A percentile compares a stretch with the other conserved stretches of the same genome.
phyloP scores from a whole-genome alignment of 2,329 filamentous ascomycete species.

The Hymenoscyphus linearis region DNA sequence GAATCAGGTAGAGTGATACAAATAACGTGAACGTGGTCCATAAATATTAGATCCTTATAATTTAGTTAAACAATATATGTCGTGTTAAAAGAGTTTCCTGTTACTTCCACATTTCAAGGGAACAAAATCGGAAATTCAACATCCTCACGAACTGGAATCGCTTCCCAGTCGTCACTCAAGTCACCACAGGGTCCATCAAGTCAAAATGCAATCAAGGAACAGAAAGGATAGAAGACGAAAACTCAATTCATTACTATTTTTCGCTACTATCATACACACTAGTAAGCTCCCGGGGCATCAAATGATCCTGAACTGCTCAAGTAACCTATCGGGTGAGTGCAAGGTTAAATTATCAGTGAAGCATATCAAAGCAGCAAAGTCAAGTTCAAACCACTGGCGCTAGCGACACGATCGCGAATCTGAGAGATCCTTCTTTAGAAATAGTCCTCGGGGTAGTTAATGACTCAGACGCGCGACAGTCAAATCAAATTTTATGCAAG shows the following conservation, averaged over 20 bases:
- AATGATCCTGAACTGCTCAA: background rate
- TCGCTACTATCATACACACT: slow-evolving; percentile 21
- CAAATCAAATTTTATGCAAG: slow-evolving; percentile 8
- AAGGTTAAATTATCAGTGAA: slow-evolving; percentile 7
- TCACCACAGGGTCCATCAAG: background rate
- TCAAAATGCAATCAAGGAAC: background rate
- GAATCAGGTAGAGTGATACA: no score
- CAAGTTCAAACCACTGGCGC: background rate
- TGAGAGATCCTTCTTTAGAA: slow-evolving; percentile 1
- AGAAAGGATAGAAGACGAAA: background rate
- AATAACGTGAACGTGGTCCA: no score
- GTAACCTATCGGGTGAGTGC: slow-evolving; percentile 15
- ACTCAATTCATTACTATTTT: slow-evolving; percentile 4
- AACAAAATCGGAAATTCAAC: no score
- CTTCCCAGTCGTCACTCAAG: background rate
- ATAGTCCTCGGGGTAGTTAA: background rate
- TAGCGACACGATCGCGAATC: background rate
- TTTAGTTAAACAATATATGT: no score
- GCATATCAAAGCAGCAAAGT: slow-evolving; percentile 1
- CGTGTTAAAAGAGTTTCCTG: no score
- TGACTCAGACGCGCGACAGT: background rate
- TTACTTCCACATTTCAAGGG: no score
- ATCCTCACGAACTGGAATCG: no score
- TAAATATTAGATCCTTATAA: no score
- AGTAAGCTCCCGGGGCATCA: background rate